Conservation (phyloP, 1,139 yeast species). For the Scheffersomyces segobiensis region DNA sequence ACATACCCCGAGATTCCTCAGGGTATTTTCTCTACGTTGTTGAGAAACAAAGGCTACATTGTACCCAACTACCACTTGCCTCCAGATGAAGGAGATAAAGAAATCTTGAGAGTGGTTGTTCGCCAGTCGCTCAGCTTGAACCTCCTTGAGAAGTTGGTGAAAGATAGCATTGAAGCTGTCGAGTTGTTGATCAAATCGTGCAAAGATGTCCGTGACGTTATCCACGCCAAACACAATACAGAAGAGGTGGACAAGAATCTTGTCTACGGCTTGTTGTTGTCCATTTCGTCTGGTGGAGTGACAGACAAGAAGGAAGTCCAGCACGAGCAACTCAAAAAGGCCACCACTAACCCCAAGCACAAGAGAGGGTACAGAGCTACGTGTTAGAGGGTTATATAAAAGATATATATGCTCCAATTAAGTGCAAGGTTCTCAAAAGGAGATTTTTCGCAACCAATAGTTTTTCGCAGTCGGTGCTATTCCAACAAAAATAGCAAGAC, state of each 20-base stretch:
- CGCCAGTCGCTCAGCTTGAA: conserved; percentile 71
- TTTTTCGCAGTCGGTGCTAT: not conserved
- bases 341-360: conserved; percentile 31
- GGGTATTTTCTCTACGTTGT: conserved; percentile 65
- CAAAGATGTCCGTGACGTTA: conserved; percentile 24
- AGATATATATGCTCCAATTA: not conserved
- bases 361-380: conserved; percentile 53
- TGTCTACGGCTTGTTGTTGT: conserved; percentile 34
- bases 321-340: conserved; percentile 18
- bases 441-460: not conserved
- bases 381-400: conserved; percentile 30
- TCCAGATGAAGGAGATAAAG: conserved; percentile 51
- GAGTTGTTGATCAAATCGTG: conserved; percentile 51
- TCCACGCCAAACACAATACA: conserved; percentile 15
- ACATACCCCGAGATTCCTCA: conserved; percentile 86
- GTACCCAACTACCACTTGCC: conserved; percentile 90
- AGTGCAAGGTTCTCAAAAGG: not conserved
- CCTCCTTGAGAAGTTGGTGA: conserved; percentile 69
- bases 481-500: not conserved
- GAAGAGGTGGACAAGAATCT: conserved; percentile 20
- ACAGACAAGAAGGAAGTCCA: conserved; percentile 27
- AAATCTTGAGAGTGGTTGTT: conserved; percentile 83
- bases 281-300: conserved; percentile 42
- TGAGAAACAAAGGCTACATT: conserved; percentile 83
- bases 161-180: conserved; percentile 58